These are phyloP conservation scores for Porogramme epimiltina DNA, from an alignment of 1,284 basidiomycete species.

Conservation along the genomic window DNA sequence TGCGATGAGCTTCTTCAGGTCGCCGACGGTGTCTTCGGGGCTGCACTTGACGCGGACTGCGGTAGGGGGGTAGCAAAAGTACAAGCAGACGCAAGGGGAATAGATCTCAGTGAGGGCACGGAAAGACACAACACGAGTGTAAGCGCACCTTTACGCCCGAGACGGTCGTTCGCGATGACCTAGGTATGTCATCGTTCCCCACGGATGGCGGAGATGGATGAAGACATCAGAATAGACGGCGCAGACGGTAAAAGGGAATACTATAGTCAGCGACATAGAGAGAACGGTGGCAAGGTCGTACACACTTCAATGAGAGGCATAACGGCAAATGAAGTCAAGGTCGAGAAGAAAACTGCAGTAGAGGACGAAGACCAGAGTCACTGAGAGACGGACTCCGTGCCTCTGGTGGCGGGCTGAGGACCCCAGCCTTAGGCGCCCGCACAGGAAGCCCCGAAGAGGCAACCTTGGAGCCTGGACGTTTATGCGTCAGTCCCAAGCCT, in stretches of 20 bases:
- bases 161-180: conserved; percentile 96
- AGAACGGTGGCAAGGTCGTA: too few relatives aligned
- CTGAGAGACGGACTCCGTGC: too few relatives aligned
- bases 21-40: conserved; percentile 94
- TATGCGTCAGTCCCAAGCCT: background rate
- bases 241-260: background rate
- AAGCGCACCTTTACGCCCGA: conserved; percentile 87
- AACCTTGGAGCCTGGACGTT: background rate
- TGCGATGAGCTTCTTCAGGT: conserved; percentile 95
- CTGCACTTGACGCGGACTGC: conserved; percentile 91
- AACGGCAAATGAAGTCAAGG: background rate
- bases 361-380: too few relatives aligned
- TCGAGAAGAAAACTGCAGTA: too few relatives aligned
- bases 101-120: background rate
- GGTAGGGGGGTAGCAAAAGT: background rate
- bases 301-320: conserved; percentile 24
- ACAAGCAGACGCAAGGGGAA: background rate
- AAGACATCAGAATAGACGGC: background rate
- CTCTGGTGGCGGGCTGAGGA: background rate
- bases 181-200: conserved; percentile 33
- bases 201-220: background rate
- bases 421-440: conserved; percentile 1
- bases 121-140: background rate
- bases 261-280: too few relatives aligned
- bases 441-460: background rate